Conservation (phyloP, 2,329 filamentous ascomycete species). For the Trichoderma atrobrunneum region DNA sequence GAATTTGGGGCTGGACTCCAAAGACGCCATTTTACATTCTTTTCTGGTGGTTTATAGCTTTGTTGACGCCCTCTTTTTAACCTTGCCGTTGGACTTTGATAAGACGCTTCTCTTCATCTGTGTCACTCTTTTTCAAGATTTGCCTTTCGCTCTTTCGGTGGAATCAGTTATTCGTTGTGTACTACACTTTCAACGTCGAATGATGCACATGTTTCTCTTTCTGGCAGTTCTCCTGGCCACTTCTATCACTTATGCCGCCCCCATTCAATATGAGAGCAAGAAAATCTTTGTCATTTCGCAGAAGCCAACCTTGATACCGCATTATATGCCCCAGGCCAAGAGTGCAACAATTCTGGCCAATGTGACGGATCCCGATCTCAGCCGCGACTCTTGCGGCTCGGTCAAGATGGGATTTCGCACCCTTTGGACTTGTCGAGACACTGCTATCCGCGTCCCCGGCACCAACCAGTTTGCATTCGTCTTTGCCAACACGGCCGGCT, state of each 20-base stretch:
- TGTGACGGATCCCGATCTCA: constrained; percentile 21
- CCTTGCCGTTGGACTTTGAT: not conserved
- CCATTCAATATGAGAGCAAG: not conserved
- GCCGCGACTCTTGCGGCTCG: constrained; percentile 23
- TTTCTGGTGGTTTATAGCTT: not conserved
- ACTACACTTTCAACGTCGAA: not conserved
- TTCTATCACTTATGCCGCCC: not conserved
- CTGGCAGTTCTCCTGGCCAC: not conserved
- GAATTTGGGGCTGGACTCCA: constrained; percentile 7
- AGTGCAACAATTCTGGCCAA: constrained; percentile 17
- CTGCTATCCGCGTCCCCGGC: constrained; percentile 6
- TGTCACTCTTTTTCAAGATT: not conserved
- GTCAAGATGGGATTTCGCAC: constrained; percentile 20
- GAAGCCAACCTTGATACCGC: not conserved
- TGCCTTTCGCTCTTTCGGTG: not conserved
- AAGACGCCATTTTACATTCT: not conserved
- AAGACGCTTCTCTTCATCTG: not conserved
- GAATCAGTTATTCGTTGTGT: not conserved
- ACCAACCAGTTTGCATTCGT: constrained; percentile 11
- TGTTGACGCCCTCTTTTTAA: not conserved
- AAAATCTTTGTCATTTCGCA: not conserved
- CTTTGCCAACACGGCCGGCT: constrained; percentile 21
- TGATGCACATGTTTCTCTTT: not conserved
- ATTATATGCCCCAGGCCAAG: constrained; percentile 17
- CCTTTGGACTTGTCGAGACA: constrained; percentile 25